Base-by-base conservation (phyloP, 768 basidiomycete genomes). In the Asterophora parasitica region DNA sequence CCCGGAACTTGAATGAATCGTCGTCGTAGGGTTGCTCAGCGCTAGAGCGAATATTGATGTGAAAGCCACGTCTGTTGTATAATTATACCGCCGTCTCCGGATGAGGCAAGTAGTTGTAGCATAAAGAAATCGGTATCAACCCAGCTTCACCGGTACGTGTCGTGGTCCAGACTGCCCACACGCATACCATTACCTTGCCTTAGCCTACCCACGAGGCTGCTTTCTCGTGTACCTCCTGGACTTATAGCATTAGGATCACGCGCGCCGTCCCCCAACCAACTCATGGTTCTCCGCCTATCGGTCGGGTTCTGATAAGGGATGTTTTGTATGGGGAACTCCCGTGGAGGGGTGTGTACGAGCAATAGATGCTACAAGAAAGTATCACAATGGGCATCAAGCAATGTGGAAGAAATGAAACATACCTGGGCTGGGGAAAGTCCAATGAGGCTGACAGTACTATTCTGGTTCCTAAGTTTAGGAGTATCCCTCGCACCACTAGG, bases 381-480 rank as follows among this genome's bases (percentile, higher is more conserved):
- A 19, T 23, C 6, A 23, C 23, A 56, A 16, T 41, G 17, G 47
- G 19, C 13, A 23, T 26, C 31, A 15, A n/a, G 3, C 15, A 13
- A 13, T 33, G 5, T 41, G 27, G 26, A 32, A n/a, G n/a, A n/a
- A n/a, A n/a, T n/a, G 53, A 27, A 37, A 52, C 68, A 46, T 60
- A 83, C 83, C 72, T 88, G 84, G 27, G 85, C 84, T 9, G 87
- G 83, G 27, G 88, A 88, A 50, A 89, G 73, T 4, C 81, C 83
- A 57, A 87, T 75, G 45, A 88, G 63, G 56, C 78, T 77, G 44
- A 87, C 60, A 38, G 74, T 64, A 62, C 81, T 86, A 47, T 68
- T 75, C 55, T 75, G 77, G 49, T 70, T 66, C 54, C 78, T 68
- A 48, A 84, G 60, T 38, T 65, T 62, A 10, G 80, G 77, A 9